These are phyloP conservation scores for Pecoramyces ruminantium DNA, from an alignment of 192 early-diverging fungal genomes.

Conservation along the genomic window DNA sequence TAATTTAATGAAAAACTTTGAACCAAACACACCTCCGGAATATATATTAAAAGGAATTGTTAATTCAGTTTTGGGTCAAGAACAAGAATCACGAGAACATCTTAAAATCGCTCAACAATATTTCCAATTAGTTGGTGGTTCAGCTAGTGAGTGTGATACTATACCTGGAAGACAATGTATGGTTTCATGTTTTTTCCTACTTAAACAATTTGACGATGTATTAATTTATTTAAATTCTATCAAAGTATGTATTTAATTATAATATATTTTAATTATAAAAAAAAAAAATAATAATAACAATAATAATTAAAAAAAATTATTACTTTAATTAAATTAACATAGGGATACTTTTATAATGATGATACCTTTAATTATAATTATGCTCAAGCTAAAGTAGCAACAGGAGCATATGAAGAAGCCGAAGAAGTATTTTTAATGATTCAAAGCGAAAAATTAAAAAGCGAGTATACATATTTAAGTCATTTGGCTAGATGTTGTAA, in stretches of 20 bases:
- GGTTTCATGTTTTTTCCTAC: conserved; percentile 40
- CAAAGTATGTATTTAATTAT: conserved; percentile 31
- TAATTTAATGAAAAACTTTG: conserved; percentile 45
- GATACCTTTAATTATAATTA: conserved; percentile 50
- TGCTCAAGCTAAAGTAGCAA: conserved; percentile 37
- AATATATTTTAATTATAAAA: background rate
- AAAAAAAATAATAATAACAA: too few species aligned
- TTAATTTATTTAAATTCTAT: conserved; percentile 43
- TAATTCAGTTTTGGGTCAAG: conserved; percentile 37
- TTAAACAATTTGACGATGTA: conserved; percentile 47
- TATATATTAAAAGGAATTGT: conserved; percentile 48
- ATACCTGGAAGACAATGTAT: conserved; percentile 46
- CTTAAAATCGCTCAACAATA: conserved; percentile 46
- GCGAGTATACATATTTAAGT: conserved; percentile 35
- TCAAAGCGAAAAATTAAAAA: conserved; percentile 38
- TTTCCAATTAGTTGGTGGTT: conserved; percentile 41
- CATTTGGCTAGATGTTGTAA: conserved; percentile 42
- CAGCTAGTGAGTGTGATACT: conserved; percentile 41
- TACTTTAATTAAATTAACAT: background rate
- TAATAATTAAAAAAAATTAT: background rate
- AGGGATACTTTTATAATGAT: conserved; percentile 51
- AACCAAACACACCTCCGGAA: conserved; percentile 37
- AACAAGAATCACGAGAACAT: conserved; percentile 41
- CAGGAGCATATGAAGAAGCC: conserved; percentile 35
- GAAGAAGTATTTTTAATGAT: conserved; percentile 36